Evolutionary conservation across 176 grass and related monocot species (phyloP).

Genomic region (Eleusine coracana): DNA sequence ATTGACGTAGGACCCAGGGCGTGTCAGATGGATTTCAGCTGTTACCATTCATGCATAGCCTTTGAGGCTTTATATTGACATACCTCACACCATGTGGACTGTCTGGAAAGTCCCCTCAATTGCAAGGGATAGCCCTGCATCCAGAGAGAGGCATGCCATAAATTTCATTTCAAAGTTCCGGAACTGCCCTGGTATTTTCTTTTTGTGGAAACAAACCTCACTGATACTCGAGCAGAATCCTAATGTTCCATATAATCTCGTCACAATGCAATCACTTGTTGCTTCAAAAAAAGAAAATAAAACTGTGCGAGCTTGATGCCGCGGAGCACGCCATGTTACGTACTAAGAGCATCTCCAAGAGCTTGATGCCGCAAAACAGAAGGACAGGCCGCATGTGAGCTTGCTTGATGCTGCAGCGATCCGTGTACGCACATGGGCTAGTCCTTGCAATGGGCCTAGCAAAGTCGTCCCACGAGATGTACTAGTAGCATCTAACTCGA

Average conservation of each 20-base stretch:
- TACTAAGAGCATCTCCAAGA: not conserved
- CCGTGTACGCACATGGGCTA: conserved; percentile 46
- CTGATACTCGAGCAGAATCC: not conserved
- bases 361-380: not conserved
- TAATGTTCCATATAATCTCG: not conserved
- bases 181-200: no score
- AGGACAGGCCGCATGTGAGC: conserved; percentile 49
- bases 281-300: no score
- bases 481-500: conserved; percentile 12
- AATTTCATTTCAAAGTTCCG: not conserved
- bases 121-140: no score
- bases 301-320: no score
- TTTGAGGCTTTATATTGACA: no score
- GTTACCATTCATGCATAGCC: no score
- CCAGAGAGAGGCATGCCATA: not conserved
- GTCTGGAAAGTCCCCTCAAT: no score
- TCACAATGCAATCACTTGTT: not conserved
- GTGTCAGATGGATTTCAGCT: no score
- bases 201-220: no score
- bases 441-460: conserved; percentile 25
- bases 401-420: conserved; percentile 14
- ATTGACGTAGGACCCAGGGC: no score
- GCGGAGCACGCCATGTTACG: conserved; percentile 41
- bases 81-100: no score
- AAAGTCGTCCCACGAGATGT: not conserved